Conservation (phyloP, 2,329 filamentous ascomycete genomes). For the Colletotrichum limetticola region DNA sequence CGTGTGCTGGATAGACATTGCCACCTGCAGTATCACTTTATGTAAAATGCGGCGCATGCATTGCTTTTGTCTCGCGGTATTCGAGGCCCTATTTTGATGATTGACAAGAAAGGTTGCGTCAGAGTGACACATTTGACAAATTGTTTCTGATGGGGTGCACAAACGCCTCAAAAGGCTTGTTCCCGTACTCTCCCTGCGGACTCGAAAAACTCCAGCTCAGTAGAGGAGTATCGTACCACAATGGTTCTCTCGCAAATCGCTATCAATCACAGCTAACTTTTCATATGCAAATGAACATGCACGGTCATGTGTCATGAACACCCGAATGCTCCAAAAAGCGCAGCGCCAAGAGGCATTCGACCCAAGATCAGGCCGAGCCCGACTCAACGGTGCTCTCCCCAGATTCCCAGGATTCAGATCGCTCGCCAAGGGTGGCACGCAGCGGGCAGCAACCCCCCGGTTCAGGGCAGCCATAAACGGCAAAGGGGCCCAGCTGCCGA, state of each 20-base stretch:
- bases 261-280: neutral
- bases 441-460: neutral
- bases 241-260: neutral
- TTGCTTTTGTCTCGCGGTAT: neutral
- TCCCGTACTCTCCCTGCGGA: neutral
- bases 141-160: neutral
- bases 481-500: neutral
- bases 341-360: neutral
- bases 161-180: neutral
- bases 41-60: neutral
- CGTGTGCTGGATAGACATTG: slow-evolving; percentile 17
- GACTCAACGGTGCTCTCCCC: slow-evolving; percentile 14
- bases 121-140: neutral
- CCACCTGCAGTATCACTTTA: slow-evolving; percentile 5
- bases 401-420: slow-evolving; percentile 13
- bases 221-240: no score
- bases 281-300: neutral
- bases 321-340: neutral
- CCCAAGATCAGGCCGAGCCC: slow-evolving; percentile 14
- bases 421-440: neutral
- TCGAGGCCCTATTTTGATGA: no score
- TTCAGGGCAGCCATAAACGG: neutral
- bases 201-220: neutral
- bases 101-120: neutral
- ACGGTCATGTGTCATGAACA: neutral